These are phyloP conservation scores for Byssoonygena ceratinophila DNA, from an alignment of 2,329 filamentous ascomycete species.

Conservation along the genomic window DNA sequence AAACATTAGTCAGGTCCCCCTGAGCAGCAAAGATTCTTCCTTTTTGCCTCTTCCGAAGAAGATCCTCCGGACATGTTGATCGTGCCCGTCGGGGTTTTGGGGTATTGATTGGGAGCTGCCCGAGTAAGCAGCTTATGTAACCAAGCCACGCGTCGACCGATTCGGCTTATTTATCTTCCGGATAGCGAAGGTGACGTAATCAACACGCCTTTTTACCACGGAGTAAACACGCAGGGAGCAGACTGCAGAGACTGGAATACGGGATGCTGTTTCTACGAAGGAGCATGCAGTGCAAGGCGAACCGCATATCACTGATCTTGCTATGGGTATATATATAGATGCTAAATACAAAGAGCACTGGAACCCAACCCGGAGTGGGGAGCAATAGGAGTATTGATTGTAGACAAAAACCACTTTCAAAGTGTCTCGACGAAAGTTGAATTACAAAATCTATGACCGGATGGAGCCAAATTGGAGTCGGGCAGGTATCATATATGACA, in stretches of 20 bases:
- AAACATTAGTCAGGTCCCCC: not conserved
- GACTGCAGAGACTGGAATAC: too few species aligned
- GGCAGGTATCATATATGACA: not conserved
- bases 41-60: not conserved
- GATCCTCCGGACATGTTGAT: not conserved
- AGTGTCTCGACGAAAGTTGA: not conserved
- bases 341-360: conserved; percentile 5
- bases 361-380: not conserved
- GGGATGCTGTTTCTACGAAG: too few species aligned
- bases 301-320: not conserved
- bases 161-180: too few species aligned
- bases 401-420: not conserved
- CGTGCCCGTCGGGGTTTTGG: not conserved
- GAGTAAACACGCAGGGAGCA: too few species aligned
- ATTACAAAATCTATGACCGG: conserved; percentile 1
- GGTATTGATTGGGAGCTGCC: not conserved
- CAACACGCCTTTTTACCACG: too few species aligned
- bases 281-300: too few species aligned
- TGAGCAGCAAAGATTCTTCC: not conserved
- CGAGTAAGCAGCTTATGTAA: not conserved
- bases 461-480: not conserved
- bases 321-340: not conserved
- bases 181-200: too few species aligned
- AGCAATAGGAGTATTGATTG: not conserved
- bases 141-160: not conserved